Evolutionary conservation across 2,329 filamentous ascomycete genomes (phyloP).

Genomic region (Verruconis gallopava): DNA sequence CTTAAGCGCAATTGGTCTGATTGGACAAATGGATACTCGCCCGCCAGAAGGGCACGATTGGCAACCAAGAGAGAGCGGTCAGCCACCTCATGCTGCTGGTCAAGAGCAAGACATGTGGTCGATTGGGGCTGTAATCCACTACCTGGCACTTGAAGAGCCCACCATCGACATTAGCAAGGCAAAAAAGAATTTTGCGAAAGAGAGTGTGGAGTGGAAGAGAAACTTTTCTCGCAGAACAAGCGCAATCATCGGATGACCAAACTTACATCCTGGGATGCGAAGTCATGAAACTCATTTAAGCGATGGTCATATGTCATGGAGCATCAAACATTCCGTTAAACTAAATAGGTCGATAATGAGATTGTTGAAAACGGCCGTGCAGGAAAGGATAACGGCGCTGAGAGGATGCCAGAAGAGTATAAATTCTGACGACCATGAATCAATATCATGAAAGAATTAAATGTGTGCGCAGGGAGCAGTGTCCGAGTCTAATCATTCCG

Average conservation of each 20-base stretch:
- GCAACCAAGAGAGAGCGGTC: constrained; percentile 9
- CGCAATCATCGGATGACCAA: not conserved
- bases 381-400: not conserved
- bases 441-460: no score
- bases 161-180: not conserved
- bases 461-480: no score
- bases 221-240: not conserved
- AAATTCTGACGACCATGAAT: no score
- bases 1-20: no score
- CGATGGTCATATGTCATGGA: not conserved
- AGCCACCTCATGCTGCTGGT: not conserved
- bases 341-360: not conserved
- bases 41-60: no score
- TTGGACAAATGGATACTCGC: no score
- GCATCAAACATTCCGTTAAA: not conserved
- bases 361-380: not conserved
- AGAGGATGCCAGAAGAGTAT: not conserved
- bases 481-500: no score
- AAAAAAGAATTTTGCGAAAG: not conserved
- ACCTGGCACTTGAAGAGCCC: constrained; percentile 5
- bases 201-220: not conserved
- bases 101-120: constrained; percentile 10
- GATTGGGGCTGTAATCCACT: constrained; percentile 10
- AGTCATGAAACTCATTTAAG: not conserved
- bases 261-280: not conserved